phyloP scores from a whole-genome alignment of 2,329 filamentous ascomycete species.

The Pseudonectria foliicola region DNA sequence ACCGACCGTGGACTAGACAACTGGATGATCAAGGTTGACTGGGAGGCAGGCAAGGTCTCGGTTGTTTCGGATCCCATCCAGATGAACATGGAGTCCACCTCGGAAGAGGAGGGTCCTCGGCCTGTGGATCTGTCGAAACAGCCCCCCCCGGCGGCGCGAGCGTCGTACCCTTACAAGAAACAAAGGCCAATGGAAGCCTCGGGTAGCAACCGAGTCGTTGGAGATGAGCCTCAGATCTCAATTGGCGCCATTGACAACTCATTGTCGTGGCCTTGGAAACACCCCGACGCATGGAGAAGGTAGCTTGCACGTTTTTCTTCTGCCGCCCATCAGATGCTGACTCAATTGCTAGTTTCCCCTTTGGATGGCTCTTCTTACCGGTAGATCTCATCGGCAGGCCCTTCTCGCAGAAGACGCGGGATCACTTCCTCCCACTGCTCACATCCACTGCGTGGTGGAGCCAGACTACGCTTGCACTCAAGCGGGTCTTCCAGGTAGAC shows the following conservation, averaged over 20 bases:
- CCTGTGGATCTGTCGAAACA: slow-evolving; percentile 49
- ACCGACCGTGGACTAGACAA: slow-evolving; percentile 95
- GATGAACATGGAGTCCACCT: slow-evolving; percentile 51
- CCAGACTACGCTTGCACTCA: slow-evolving; percentile 80
- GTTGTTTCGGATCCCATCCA: slow-evolving; percentile 75
- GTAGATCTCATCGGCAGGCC: slow-evolving; percentile 94
- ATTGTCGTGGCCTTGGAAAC: slow-evolving; percentile 98
- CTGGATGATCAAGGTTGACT: slow-evolving; percentile 98
- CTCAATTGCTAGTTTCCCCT: slow-evolving; percentile 71
- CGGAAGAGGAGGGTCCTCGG: slow-evolving; percentile 44
- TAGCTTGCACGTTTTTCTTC: slow-evolving; percentile 18
- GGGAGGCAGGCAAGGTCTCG: slow-evolving; percentile 71
- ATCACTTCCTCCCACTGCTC: slow-evolving; percentile 91
- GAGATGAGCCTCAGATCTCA: slow-evolving; percentile 53
- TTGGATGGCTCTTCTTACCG: slow-evolving; percentile 95
- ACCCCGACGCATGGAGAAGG: slow-evolving; percentile 79
- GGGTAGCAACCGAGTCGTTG: slow-evolving; percentile 36
- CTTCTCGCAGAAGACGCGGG: slow-evolving; percentile 86
- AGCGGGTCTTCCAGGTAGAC: slow-evolving; percentile 83
- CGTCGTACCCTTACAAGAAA: slow-evolving; percentile 62
- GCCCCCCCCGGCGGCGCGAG: slow-evolving; percentile 32
- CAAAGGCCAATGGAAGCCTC: slow-evolving; percentile 81
- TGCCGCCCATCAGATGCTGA: slow-evolving; percentile 14
- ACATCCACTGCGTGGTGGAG: slow-evolving; percentile 97
- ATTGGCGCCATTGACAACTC: slow-evolving; percentile 97